Conservation (phyloP, 306 rosid genomes). For the Cercis canadensis region DNA sequence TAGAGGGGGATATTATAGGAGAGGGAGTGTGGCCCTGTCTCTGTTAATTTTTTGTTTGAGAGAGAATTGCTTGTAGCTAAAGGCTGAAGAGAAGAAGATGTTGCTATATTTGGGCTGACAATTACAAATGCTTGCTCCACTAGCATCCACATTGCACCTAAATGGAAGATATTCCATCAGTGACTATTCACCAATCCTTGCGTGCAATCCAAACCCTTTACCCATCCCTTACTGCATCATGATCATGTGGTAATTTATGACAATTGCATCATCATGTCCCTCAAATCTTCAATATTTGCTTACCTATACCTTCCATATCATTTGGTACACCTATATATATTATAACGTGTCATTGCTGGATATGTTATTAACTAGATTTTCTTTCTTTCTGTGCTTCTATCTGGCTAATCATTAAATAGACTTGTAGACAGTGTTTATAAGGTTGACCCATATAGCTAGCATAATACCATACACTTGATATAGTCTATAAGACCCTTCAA, state of each 20-base stretch:
- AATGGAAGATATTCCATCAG: conserved; percentile 52
- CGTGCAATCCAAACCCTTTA: conserved; percentile 44
- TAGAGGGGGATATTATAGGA: no score
- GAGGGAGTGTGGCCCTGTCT: conserved; percentile 1
- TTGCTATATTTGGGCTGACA: conserved; percentile 68
- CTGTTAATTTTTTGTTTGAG: background rate
- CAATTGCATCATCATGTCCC: conserved; percentile 50
- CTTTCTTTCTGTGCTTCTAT: no score
- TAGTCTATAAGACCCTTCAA: no score
- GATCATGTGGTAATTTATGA: conserved; percentile 52
- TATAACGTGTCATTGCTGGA: background rate
- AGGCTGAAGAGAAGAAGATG: conserved; percentile 36
- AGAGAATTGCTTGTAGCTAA: background rate
- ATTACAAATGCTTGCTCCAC: conserved; percentile 60
- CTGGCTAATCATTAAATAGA: no score
- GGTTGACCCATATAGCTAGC: no score
- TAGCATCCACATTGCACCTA: conserved; percentile 52
- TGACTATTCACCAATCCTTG: conserved; percentile 51
- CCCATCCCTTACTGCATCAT: conserved; percentile 49
- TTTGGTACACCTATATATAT: no score
- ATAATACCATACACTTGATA: no score
- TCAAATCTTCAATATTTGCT: conserved; percentile 35
- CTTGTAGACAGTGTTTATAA: no score
- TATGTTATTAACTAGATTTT: no score
- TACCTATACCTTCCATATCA: background rate